Base-by-base conservation (phyloP, 179 eudicot species). In the Pouteria campechiana region DNA sequence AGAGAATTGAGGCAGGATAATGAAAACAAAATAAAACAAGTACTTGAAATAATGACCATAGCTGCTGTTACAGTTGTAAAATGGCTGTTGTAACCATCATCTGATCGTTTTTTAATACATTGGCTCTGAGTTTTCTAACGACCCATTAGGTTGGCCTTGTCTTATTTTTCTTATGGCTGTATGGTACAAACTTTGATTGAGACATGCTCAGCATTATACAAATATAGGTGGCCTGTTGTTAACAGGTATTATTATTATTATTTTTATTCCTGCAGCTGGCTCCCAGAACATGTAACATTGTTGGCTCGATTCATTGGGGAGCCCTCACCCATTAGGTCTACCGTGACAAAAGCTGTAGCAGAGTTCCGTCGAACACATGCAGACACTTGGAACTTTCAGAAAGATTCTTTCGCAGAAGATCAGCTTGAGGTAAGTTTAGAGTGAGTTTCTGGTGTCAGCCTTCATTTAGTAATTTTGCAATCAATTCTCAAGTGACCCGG, bases 291-390 rank as follows among this genome's bases (percentile, higher is more conserved):
- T 56, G 94, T 83, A 31, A 79, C 94, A 24, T 49, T 79, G 37
- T 65, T 83, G 57, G 94, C 88, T 52, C 88, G 57, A 22, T 79
- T 83, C 59, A 84, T 76, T 48, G 72, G 62, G 37, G 93, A 78
- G 47, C 74, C 88, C 20, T 78, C 93, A 19, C 93, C 96, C 44
- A 72, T 87, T 40, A 83, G 69, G 58, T 76, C 94, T 23, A 83
- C 90, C 1, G 96, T 83, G 34, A 87, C 92, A 46, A 87, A 87
- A 69, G 96, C 92, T 6, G 76, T 83, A 60, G 94, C 94, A 20
- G 94, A 83, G 68, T 83, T 87, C 49, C 84, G 93, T 14, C 65
- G 94, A 53, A 87, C 93, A 37, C 96, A 87, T 72, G 96, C 96
- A 39, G 96, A 87, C 61, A 83, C 86, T 24, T 83, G 93, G 96